These are phyloP conservation scores for Beta macrorhiza DNA, from an alignment of 179 eudicot species.

Conservation along the genomic window DNA sequence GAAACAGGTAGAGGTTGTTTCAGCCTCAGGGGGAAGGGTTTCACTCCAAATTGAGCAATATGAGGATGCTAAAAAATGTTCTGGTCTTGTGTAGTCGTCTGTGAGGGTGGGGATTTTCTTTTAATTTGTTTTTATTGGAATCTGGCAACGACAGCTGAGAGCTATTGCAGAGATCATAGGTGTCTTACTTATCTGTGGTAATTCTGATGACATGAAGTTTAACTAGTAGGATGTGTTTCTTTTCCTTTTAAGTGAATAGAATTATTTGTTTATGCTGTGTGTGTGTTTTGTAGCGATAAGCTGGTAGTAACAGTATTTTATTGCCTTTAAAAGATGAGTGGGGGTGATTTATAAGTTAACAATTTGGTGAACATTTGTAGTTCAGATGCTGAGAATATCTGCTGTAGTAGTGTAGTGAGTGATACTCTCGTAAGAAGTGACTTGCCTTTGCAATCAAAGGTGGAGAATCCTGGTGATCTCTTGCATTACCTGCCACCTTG, in stretches of 20 bases:
- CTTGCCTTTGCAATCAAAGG: too few species aligned
- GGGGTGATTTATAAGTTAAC: too few species aligned
- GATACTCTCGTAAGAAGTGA: too few species aligned
- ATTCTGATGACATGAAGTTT: too few species aligned
- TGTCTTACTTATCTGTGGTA: not conserved
- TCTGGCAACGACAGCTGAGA: not conserved
- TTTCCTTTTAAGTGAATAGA: not conserved
- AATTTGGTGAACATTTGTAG: too few species aligned
- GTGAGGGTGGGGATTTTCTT: not conserved
- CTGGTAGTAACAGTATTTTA: too few species aligned
- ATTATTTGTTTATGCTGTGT: not conserved
- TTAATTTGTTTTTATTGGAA: not conserved
- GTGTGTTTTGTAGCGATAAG: not conserved
- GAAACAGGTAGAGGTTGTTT: not conserved
- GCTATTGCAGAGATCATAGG: not conserved
- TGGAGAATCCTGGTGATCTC: too few species aligned
- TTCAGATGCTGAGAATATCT: too few species aligned
- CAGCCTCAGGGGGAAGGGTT: not conserved
- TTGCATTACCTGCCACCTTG: too few species aligned
- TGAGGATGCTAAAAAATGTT: not conserved
- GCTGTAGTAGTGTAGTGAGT: too few species aligned
- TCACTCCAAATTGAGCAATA: conserved; percentile 5
- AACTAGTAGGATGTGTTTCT: not conserved
- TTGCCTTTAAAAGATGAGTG: too few species aligned
- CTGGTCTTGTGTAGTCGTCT: conserved; percentile 2